Evolutionary conservation across 805 yeast species (phyloP).

Genomic region (Hanseniaspora hatyaiensis): DNA sequence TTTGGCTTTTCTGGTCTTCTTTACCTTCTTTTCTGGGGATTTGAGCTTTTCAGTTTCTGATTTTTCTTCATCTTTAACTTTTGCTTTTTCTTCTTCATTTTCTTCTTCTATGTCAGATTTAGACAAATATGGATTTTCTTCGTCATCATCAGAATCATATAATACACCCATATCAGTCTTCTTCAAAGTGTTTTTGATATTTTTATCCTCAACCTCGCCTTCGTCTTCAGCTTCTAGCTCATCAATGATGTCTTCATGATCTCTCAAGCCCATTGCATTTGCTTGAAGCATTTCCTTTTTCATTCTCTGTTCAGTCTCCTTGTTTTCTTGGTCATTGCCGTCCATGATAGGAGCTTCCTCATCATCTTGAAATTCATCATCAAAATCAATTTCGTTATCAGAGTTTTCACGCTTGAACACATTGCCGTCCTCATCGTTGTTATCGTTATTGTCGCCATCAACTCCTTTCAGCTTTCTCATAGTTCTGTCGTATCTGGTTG

Average conservation of each 20-base stretch:
- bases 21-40: slow-evolving; percentile 18
- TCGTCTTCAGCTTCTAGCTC: slow-evolving; percentile 62
- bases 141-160: slow-evolving; percentile 72
- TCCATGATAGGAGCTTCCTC: slow-evolving; percentile 98
- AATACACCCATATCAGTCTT: slow-evolving; percentile 72
- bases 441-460: slow-evolving; percentile 29
- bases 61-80: slow-evolving; percentile 23
- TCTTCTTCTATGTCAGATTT: slow-evolving; percentile 55
- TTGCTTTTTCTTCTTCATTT: slow-evolving; percentile 35
- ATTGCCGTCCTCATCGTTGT: slow-evolving; percentile 25
- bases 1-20: slow-evolving; percentile 28
- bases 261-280: slow-evolving; percentile 53
- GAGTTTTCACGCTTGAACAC: slow-evolving; percentile 53
- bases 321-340: slow-evolving; percentile 89
- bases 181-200: slow-evolving; percentile 68
- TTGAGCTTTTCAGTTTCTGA: slow-evolving; percentile 19
- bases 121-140: slow-evolving; percentile 69
- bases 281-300: slow-evolving; percentile 79
- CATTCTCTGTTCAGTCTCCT: slow-evolving; percentile 71
- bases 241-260: slow-evolving; percentile 47
- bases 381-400: slow-evolving; percentile 85
- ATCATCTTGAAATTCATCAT: slow-evolving; percentile 96
- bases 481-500: slow-evolving; percentile 42
- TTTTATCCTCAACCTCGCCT: slow-evolving; percentile 84
- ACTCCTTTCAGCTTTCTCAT: slow-evolving; percentile 40